phyloP scores from a whole-genome alignment of 106 monocot genomes.

The Dendrobium huoshanense region DNA sequence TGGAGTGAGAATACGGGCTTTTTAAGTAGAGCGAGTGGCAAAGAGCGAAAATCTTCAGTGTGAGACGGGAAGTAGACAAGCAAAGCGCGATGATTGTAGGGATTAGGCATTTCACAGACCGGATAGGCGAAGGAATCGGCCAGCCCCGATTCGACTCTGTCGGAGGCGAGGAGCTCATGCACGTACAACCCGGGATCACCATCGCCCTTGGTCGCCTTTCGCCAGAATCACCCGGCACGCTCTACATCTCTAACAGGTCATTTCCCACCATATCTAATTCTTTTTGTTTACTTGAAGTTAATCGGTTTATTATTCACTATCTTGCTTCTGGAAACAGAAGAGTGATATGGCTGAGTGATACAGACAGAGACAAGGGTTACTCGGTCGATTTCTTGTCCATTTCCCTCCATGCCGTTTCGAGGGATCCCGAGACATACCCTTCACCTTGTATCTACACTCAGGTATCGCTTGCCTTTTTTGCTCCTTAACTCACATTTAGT shows the following conservation, averaged over 20 bases:
- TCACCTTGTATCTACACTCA: conserved; percentile 83
- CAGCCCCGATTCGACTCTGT: conserved; percentile 43
- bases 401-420: conserved; percentile 89
- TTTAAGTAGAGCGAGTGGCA: not conserved
- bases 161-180: conserved; percentile 65
- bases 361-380: conserved; percentile 55
- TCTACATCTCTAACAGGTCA: conserved; percentile 67
- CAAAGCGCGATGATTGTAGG: conserved; percentile 40
- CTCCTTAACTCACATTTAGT: not conserved
- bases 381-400: conserved; percentile 79
- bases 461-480: conserved; percentile 23
- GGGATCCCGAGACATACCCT: conserved; percentile 78
- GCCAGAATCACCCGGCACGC: conserved; percentile 52
- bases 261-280: not conserved
- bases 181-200: conserved; percentile 44
- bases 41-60: not conserved
- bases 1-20: no score
- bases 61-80: not conserved
- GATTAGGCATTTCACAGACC: conserved; percentile 33
- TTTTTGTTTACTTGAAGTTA: not conserved
- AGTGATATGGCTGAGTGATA: conserved; percentile 83
- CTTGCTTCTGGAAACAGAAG: conserved; percentile 33
- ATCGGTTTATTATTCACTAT: not conserved
- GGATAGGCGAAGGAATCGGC: conserved; percentile 32
- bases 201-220: conserved; percentile 37